Evolutionary conservation across 257 asterid species (phyloP), one percentile per base, ranked within the genome.

Genomic region (Gentiana straminea): DNA sequence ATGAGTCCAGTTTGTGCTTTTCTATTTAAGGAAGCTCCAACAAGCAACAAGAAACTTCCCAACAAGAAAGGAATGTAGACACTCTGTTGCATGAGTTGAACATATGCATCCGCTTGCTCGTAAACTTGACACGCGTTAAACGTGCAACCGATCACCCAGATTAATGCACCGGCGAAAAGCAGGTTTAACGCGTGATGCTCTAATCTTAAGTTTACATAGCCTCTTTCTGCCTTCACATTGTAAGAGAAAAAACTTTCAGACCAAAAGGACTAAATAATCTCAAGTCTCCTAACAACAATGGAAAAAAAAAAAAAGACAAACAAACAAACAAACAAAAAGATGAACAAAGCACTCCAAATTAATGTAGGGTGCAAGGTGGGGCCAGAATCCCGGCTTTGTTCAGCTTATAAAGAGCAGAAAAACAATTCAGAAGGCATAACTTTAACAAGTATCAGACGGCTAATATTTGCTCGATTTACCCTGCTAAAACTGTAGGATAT

Each of bases 61-160:
- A 83, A 53, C 72, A 83, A 59, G 78, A 85, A 85, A 2, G 97
- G 99, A 33, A 92, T 64, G 34, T 76, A 76, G 49, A 92, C 86
- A 10, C 84, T 68, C 45, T 74, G 73, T 74, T 92, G 99, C 73
- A 92, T 60, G 54, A 92, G 79, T 63, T 88, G 99, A 39, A 92
- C 70, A 55, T 81, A 80, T 7, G 83, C 94, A 61, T 77, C 91
- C 0, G 95, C 86, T 67, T 94, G 77, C 76, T 92, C 97, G 13
- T 92, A 92, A 49, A 88, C 79, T 68, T 92, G 98, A 51, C 97
- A 88, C 0, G 94, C 78, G 62, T 88, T 88, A 11, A 76, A 93
- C 65, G 85, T 75, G 12, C 97, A 88, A 51, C 99, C 99, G 2
- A 92, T 56, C 48, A 85, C 57, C 98, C 98, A 88, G 3, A 92